Percentiles rank a stretch among this genome's conserved stretches.
These are phyloP conservation scores for Fusarium luffae DNA, from an alignment of 2,329 filamentous ascomycete genomes.

Conservation along the genomic window DNA sequence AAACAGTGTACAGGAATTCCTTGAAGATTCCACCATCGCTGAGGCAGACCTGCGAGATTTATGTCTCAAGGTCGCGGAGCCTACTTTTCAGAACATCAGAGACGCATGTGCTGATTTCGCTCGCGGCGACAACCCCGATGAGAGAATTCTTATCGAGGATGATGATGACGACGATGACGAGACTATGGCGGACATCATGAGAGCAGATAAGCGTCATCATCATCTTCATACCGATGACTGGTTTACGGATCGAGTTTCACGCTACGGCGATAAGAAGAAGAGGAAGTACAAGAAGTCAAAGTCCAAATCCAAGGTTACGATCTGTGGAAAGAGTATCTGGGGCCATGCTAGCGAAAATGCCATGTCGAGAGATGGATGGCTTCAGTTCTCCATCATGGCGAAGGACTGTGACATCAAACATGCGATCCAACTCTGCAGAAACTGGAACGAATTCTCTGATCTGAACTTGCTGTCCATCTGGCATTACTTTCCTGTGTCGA, in stretches of 20 bases:
- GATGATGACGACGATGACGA: constrained; percentile 16
- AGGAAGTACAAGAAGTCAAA: constrained; percentile 4
- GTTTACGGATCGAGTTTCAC: constrained; percentile 29
- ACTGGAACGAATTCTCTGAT: constrained; percentile 47
- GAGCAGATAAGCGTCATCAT: constrained; percentile 20
- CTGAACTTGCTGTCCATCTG: constrained; percentile 42
- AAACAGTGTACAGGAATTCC: constrained; percentile 42
- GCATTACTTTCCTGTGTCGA: constrained; percentile 47
- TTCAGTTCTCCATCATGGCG: constrained; percentile 47
- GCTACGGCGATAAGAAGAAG: neutral
- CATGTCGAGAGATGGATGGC: constrained; percentile 49
- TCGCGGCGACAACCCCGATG: constrained; percentile 37
- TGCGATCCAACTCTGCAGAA: constrained; percentile 46
- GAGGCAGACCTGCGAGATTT: constrained; percentile 46
- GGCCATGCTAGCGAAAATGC: constrained; percentile 46
- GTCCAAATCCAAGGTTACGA: constrained; percentile 40
- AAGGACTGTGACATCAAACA: constrained; percentile 47
- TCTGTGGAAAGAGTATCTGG: constrained; percentile 47
- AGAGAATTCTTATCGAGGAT: neutral
- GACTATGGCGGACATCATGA: constrained; percentile 34
- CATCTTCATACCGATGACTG: constrained; percentile 42
- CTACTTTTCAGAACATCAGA: constrained; percentile 44
- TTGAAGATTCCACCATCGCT: constrained; percentile 40
- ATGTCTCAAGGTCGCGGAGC: constrained; percentile 44
- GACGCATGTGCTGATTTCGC: constrained; percentile 49